Conservation (phyloP, 2,329 filamentous ascomycete genomes). For the Aspergillus bombycis region DNA sequence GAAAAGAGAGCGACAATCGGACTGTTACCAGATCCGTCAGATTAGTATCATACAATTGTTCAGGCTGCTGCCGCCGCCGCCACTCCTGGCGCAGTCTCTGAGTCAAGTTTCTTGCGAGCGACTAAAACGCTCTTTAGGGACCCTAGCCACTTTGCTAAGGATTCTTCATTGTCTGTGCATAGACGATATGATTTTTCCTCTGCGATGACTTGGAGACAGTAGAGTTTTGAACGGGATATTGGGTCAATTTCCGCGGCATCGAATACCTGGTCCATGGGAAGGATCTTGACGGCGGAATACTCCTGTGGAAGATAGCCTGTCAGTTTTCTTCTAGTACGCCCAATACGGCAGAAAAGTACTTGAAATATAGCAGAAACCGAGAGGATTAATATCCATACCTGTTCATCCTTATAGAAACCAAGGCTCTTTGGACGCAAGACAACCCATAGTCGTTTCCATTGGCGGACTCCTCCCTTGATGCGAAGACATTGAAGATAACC, state of each 20-base stretch:
- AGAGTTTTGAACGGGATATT: conserved; percentile 77
- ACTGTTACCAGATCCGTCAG: background rate
- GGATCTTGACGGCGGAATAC: conserved; percentile 81
- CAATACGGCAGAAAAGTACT: background rate
- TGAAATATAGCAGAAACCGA: background rate
- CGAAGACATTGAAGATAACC: conserved; percentile 86
- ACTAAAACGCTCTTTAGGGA: conserved; percentile 75
- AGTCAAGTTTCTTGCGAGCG: conserved; percentile 38
- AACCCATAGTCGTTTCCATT: conserved; percentile 95
- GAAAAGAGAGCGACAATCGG: conserved; percentile 1
- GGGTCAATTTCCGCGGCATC: conserved; percentile 93
- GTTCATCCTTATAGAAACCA: conserved; percentile 88
- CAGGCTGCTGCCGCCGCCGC: conserved; percentile 7
- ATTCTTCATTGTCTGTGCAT: conserved; percentile 78
- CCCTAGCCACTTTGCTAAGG: conserved; percentile 80
- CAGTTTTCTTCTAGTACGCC: background rate
- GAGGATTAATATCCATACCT: conserved; percentile 31
- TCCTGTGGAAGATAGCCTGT: conserved; percentile 55
- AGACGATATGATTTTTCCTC: conserved; percentile 85
- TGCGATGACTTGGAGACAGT: conserved; percentile 90
- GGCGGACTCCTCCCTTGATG: conserved; percentile 75
- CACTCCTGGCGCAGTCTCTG: conserved; percentile 24
- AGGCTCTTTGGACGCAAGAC: conserved; percentile 84
- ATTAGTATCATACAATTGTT: background rate
- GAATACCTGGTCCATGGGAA: conserved; percentile 77